Evolutionary conservation across 768 basidiomycete species (phyloP).

Genomic region (Lactifluus subvellereus): DNA sequence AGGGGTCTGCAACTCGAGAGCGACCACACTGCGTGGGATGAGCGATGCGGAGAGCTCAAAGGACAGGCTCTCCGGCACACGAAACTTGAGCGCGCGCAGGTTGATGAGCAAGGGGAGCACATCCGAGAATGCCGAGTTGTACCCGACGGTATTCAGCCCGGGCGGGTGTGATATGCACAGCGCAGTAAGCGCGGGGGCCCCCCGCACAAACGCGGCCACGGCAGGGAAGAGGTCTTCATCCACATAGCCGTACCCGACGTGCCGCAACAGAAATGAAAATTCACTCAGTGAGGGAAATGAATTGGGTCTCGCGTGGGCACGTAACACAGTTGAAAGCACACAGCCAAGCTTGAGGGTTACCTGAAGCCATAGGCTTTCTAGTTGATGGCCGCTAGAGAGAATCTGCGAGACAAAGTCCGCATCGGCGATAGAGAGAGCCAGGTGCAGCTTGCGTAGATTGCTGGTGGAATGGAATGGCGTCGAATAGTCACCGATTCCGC

Average conservation of each 20-base stretch:
- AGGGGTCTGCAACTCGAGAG: slow-evolving; percentile 40
- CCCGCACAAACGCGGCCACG: slow-evolving; percentile 59
- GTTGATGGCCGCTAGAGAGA: slow-evolving; percentile 53
- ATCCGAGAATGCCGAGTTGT: slow-evolving; percentile 67
- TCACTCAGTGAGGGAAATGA: slow-evolving; percentile 59
- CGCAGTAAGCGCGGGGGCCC: slow-evolving; percentile 45
- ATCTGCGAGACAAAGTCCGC: slow-evolving; percentile 53
- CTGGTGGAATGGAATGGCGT: slow-evolving; percentile 47
- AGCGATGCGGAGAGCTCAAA: slow-evolving; percentile 63
- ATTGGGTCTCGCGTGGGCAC: slow-evolving; percentile 28
- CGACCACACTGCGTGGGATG: slow-evolving; percentile 45
- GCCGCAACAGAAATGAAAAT: slow-evolving; percentile 44
- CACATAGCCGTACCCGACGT: slow-evolving; percentile 28
- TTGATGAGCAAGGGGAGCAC: slow-evolving; percentile 53
- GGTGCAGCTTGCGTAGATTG: slow-evolving; percentile 56
- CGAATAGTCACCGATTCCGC: slow-evolving; percentile 38
- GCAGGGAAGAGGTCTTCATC: slow-evolving; percentile 67
- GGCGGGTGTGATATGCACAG: slow-evolving; percentile 41
- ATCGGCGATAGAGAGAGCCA: slow-evolving; percentile 47
- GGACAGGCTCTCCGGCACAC: slow-evolving; percentile 58
- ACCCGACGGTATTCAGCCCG: slow-evolving; percentile 44
- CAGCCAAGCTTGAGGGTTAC: slow-evolving; percentile 38
- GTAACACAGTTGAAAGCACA: slow-evolving; percentile 45
- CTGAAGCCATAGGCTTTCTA: slow-evolving; percentile 54
- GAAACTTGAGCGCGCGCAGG: slow-evolving; percentile 51